These are phyloP conservation scores for Microcyclospora tardicrescens DNA, from an alignment of 2,329 filamentous ascomycete genomes.

Conservation along the genomic window DNA sequence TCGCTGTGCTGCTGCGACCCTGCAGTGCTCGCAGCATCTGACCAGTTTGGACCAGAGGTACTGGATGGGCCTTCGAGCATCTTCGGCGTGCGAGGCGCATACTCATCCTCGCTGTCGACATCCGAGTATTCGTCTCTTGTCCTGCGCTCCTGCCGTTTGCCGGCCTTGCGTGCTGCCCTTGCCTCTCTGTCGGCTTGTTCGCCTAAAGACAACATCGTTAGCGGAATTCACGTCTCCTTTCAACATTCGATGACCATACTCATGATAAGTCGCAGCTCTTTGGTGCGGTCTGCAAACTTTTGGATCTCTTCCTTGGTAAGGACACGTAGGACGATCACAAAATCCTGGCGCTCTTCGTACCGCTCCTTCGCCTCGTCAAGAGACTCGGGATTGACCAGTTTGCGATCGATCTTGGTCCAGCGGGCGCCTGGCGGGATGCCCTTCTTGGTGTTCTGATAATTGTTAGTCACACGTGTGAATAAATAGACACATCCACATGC, in stretches of 20 bases:
- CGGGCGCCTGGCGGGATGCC: conserved; percentile 52
- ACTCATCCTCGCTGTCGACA: conserved; percentile 23
- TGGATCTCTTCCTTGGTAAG: conserved; percentile 82
- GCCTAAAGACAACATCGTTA: conserved; percentile 12
- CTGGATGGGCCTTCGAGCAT: conserved; percentile 23
- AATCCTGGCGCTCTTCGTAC: conserved; percentile 83
- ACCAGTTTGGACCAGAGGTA: conserved; percentile 1
- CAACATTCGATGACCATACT: conserved; percentile 2
- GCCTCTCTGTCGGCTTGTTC: conserved; percentile 21
- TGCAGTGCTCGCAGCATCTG: conserved; percentile 3
- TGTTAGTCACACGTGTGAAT: conserved; percentile 1
- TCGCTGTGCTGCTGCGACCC: conserved; percentile 9
- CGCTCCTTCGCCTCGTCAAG: conserved; percentile 77
- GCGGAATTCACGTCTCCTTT: conserved; percentile 1
- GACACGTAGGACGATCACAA: conserved; percentile 83
- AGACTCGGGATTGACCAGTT: conserved; percentile 79
- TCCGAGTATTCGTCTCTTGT: conserved; percentile 23
- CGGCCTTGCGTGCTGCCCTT: conserved; percentile 13
- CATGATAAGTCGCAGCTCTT: conserved; percentile 52
- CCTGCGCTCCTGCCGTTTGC: conserved; percentile 16
- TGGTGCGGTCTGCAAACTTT: conserved; percentile 68
- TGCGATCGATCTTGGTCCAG: conserved; percentile 87
- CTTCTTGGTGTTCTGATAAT: conserved; percentile 21
- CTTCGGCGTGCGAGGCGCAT: conserved; percentile 15
- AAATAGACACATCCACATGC: neutral